Conservation (phyloP, 306 rosid species). For the Arachis stenosperma region DNA sequence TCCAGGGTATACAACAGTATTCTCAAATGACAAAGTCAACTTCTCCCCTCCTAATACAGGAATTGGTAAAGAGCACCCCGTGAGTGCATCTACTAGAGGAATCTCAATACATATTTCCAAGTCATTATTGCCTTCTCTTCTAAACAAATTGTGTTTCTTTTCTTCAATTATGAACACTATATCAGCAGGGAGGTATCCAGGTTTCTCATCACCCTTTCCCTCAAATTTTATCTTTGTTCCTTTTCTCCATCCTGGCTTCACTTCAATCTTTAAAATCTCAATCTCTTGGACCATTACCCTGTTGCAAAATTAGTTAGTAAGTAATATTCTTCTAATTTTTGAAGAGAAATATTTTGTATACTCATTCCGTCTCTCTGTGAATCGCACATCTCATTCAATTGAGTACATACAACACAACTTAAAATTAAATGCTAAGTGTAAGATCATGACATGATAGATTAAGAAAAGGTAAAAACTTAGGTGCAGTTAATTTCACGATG, state of each 20-base stretch:
- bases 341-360: too few species aligned
- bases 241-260: constrained; percentile 89
- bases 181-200: constrained; percentile 88
- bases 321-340: not conserved
- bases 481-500: too few species aligned
- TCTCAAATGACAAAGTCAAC: constrained; percentile 64
- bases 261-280: constrained; percentile 64
- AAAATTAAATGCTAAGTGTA: too few species aligned
- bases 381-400: too few species aligned
- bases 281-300: constrained; percentile 74
- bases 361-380: too few species aligned
- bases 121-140: constrained; percentile 64
- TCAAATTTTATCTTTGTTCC: constrained; percentile 87
- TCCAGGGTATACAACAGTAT: constrained; percentile 67
- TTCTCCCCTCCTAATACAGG: constrained; percentile 79
- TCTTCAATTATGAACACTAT: constrained; percentile 74
- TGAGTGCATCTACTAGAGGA: constrained; percentile 73
- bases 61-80: constrained; percentile 75
- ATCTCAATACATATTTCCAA: constrained; percentile 73
- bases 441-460: too few species aligned
- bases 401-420: too few species aligned
- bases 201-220: constrained; percentile 92
- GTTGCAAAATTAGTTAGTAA: constrained; percentile 42
- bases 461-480: not conserved
- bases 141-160: constrained; percentile 63